A percentile compares a stretch with the other conserved stretches of the same genome.
Evolutionary conservation across 1,139 yeast genomes (phyloP).

Genomic region (Taphrina deformans): DNA sequence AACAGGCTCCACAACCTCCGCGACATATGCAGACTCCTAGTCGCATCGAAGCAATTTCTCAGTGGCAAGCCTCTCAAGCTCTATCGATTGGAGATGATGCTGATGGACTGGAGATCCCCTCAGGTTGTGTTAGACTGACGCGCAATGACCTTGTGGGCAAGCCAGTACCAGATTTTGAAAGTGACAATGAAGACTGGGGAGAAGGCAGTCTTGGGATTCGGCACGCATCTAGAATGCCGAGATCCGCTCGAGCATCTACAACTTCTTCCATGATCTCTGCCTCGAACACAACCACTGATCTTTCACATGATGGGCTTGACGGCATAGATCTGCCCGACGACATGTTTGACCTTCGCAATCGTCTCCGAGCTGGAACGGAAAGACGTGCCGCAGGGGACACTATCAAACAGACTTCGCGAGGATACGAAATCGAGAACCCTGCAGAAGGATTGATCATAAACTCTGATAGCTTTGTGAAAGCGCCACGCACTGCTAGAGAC

Average conservation of each 20-base stretch:
- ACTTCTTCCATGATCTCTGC: slow-evolving; percentile 29
- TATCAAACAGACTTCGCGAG: neutral
- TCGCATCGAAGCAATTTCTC: slow-evolving; percentile 4
- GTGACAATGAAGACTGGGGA: slow-evolving; percentile 34
- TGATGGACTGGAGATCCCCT: neutral
- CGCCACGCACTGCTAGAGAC: neutral
- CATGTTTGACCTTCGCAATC: slow-evolving; percentile 36
- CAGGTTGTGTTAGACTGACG: neutral
- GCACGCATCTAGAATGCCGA: slow-evolving; percentile 2
- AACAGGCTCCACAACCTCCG: slow-evolving; percentile 8
- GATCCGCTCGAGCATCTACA: slow-evolving; percentile 21
- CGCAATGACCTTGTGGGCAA: neutral
- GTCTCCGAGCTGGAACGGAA: slow-evolving; percentile 8
- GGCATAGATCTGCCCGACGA: slow-evolving; percentile 40
- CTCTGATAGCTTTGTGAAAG: slow-evolving; percentile 27
- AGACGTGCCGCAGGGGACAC: slow-evolving; percentile 22
- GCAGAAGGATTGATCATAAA: slow-evolving; percentile 38
- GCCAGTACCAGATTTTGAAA: slow-evolving; percentile 4
- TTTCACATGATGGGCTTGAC: slow-evolving; percentile 37
- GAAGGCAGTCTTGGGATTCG: slow-evolving; percentile 28
- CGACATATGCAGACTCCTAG: slow-evolving; percentile 9
- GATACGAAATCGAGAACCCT: slow-evolving; percentile 34
- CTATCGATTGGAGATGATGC: neutral
- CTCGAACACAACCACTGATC: slow-evolving; percentile 37
- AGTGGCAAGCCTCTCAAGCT: slow-evolving; percentile 14